A percentile compares a stretch with the other conserved stretches of the same genome.
Conservation (phyloP, 192 early-diverging fungal species). For the Diversispora epigaea region DNA sequence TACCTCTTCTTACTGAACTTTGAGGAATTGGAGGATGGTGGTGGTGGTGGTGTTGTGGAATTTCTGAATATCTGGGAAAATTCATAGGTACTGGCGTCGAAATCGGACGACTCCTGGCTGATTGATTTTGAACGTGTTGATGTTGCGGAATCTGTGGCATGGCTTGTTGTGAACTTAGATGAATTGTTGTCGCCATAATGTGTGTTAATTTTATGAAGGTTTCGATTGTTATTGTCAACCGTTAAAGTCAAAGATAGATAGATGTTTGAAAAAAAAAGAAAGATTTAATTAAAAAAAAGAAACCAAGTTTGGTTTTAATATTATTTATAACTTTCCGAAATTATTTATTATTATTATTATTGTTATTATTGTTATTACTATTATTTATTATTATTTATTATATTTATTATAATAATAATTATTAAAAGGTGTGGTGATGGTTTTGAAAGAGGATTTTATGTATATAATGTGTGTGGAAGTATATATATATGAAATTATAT, state of each 20-base stretch:
- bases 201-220: background rate
- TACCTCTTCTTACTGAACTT: constrained; percentile 47
- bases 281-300: no score
- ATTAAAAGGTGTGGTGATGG: no score
- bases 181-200: constrained; percentile 16
- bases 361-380: no score
- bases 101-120: constrained; percentile 20
- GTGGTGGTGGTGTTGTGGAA: background rate
- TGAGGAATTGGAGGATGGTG: constrained; percentile 12
- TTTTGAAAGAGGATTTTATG: no score
- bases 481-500: no score
- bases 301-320: no score
- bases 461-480: no score
- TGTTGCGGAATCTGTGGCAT: background rate
- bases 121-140: constrained; percentile 24
- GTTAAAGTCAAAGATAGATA: background rate
- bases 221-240: background rate
- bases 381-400: no score
- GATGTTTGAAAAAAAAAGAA: background rate
- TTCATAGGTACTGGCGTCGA: constrained; percentile 30
- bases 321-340: no score
- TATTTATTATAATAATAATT: no score
- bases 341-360: no score
- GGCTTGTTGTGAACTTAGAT: background rate
- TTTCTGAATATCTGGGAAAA: constrained; percentile 19